phyloP scores from a whole-genome alignment of 2,329 filamentous ascomycete species.

The Neopestalotiopsis rosae region DNA sequence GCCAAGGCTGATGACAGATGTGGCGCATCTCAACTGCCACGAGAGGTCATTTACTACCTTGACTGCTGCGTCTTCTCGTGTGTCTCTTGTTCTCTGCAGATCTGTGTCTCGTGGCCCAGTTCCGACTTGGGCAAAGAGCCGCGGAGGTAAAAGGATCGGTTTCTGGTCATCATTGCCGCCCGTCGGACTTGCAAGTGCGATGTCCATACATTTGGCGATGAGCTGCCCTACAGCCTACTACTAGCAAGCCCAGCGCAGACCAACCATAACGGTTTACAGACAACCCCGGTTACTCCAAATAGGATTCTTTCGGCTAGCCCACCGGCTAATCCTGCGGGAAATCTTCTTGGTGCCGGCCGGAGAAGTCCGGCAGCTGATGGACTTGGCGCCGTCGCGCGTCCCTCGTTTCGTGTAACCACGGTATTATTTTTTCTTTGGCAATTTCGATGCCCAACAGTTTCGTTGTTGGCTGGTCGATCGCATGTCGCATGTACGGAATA shows the following conservation, averaged over 20 bases:
- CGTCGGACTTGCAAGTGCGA: not conserved
- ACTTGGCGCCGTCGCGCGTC: not conserved
- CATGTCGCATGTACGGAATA: no score
- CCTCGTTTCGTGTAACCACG: not conserved
- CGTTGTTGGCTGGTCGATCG: not conserved
- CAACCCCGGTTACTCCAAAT: not conserved
- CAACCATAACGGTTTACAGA: not conserved
- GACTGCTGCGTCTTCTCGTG: not conserved
- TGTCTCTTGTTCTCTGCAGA: not conserved
- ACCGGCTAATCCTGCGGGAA: conserved; percentile 9
- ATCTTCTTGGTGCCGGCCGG: conserved; percentile 8
- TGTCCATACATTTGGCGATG: not conserved
- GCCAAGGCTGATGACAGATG: not conserved
- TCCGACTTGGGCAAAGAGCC: not conserved
- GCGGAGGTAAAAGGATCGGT: not conserved
- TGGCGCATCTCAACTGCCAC: not conserved
- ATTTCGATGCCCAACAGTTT: not conserved
- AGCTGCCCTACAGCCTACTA: not conserved
- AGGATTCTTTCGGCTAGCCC: not conserved
- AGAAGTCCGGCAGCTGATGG: conserved; percentile 9
- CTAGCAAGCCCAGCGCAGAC: not conserved
- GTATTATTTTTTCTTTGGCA: not conserved
- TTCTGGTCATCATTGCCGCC: not conserved
- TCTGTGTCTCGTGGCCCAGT: not conserved
- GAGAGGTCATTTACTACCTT: not conserved